A percentile compares a stretch with the other conserved stretches of the same genome.
These are phyloP conservation scores for Fusarium sp. DNA, from an alignment of 2,329 filamentous ascomycete species.

Conservation along the genomic window DNA sequence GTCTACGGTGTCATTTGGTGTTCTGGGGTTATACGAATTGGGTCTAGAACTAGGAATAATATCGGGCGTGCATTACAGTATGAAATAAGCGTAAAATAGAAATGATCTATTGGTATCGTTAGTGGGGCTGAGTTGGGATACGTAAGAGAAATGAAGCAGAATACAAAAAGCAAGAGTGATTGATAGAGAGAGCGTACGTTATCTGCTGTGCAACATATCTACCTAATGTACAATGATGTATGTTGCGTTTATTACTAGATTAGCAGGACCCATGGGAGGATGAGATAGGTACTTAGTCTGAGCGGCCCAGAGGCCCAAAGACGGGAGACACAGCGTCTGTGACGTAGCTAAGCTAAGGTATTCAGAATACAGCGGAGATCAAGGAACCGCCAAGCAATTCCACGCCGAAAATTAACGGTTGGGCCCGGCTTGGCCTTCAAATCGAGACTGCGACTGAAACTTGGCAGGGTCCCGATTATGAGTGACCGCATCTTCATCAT, in stretches of 20 bases:
- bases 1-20: slow-evolving; percentile 15
- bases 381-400: slow-evolving; percentile 36
- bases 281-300: background rate
- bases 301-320: slow-evolving; percentile 1
- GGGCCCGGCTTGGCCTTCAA: slow-evolving; percentile 36
- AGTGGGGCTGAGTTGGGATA: background rate
- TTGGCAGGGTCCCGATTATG: slow-evolving; percentile 26
- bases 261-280: background rate
- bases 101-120: background rate
- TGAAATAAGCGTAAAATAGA: slow-evolving; percentile 17
- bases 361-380: slow-evolving; percentile 6
- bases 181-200: background rate
- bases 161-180: background rate
- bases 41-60: slow-evolving; percentile 20
- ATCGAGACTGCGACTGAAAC: slow-evolving; percentile 18
- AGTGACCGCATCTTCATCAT: slow-evolving; percentile 30
- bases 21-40: background rate
- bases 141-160: slow-evolving; percentile 11
- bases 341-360: slow-evolving; percentile 23
- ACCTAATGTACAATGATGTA: background rate
- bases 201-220: too few relatives aligned
- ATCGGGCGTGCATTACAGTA: slow-evolving; percentile 20
- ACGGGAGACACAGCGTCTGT: slow-evolving; percentile 4
- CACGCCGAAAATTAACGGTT: slow-evolving; percentile 32
- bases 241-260: background rate